A percentile compares a stretch with the other conserved stretches of the same genome.
Conservation (phyloP, 1,284 basidiomycete species). For the Inonotus hispidus region DNA sequence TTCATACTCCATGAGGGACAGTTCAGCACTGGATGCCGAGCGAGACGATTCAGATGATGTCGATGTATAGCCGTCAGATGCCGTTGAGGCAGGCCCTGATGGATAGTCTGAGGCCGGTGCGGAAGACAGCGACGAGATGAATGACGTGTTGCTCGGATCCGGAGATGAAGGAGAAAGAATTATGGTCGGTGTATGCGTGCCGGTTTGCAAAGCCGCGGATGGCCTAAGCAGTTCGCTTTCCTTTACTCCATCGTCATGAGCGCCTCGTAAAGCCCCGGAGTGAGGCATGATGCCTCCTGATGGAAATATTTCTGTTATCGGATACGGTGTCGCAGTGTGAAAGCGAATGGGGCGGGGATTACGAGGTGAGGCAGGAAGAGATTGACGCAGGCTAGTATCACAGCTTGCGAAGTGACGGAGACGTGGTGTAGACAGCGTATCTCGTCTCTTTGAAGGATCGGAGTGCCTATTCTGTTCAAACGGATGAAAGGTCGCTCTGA, state of each 20-base stretch:
- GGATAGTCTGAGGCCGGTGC: conserved; percentile 1
- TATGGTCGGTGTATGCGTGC: conserved; percentile 5
- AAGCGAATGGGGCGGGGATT: background rate
- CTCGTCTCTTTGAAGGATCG: background rate
- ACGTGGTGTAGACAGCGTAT: background rate
- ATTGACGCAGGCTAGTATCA: conserved; percentile 1
- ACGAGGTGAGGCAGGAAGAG: conserved; percentile 9
- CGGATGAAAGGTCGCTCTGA: background rate
- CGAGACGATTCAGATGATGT: conserved; percentile 2
- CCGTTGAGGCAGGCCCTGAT: conserved; percentile 7
- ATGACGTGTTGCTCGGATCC: background rate
- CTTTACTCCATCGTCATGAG: background rate
- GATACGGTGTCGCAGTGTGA: background rate
- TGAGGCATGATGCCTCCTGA: background rate
- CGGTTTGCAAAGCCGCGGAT: background rate
- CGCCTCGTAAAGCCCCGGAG: background rate
- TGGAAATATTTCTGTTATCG: background rate
- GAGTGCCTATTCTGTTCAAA: background rate
- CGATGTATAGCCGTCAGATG: conserved; percentile 4
- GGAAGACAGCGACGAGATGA: conserved; percentile 2
- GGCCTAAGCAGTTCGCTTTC: background rate
- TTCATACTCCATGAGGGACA: too few species aligned
- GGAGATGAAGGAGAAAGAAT: conserved; percentile 13
- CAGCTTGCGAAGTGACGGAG: conserved; percentile 6
- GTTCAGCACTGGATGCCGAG: background rate